Evolutionary conservation across 2,329 filamentous ascomycete species (phyloP).

Genomic region (Colletotrichum godetiae): DNA sequence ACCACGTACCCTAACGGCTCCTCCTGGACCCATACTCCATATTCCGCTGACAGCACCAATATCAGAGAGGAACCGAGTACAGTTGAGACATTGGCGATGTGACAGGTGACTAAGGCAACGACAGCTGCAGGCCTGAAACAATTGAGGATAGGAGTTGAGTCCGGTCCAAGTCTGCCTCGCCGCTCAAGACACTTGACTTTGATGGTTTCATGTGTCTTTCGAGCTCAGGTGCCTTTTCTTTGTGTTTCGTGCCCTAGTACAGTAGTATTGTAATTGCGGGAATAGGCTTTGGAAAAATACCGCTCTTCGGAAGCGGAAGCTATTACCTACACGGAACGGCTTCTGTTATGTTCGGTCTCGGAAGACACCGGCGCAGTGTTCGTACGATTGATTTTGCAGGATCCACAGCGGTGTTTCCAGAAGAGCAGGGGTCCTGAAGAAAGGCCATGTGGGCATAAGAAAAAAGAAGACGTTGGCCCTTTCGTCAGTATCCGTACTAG

Average conservation of each 20-base stretch:
- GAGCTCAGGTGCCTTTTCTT: neutral
- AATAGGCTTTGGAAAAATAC: neutral
- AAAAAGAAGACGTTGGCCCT: neutral
- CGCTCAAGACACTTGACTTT: neutral
- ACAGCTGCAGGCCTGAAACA: neutral
- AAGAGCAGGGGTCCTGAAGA: neutral
- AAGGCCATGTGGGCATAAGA: slow-evolving; percentile 1
- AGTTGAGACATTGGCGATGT: neutral
- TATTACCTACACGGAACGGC: neutral
- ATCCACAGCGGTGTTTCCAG: slow-evolving; percentile 10
- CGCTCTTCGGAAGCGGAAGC: neutral
- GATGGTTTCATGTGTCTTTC: neutral
- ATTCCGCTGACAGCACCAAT: neutral
- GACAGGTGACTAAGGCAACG: neutral
- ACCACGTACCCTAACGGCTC: neutral
- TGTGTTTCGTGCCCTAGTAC: neutral
- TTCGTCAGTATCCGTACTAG: too few relatives aligned
- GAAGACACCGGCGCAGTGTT: slow-evolving; percentile 8
- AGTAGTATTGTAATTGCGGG: too few relatives aligned
- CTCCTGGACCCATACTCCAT: neutral
- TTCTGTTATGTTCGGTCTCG: neutral
- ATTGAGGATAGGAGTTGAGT: neutral
- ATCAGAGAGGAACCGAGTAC: neutral
- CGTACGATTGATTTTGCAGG: slow-evolving; percentile 12
- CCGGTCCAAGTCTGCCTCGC: neutral